Percentiles rank a stretch among this genome's conserved stretches.
Evolutionary conservation across 2,329 filamentous ascomycete genomes (phyloP).

Genomic region (Akanthomyces muscarius): DNA sequence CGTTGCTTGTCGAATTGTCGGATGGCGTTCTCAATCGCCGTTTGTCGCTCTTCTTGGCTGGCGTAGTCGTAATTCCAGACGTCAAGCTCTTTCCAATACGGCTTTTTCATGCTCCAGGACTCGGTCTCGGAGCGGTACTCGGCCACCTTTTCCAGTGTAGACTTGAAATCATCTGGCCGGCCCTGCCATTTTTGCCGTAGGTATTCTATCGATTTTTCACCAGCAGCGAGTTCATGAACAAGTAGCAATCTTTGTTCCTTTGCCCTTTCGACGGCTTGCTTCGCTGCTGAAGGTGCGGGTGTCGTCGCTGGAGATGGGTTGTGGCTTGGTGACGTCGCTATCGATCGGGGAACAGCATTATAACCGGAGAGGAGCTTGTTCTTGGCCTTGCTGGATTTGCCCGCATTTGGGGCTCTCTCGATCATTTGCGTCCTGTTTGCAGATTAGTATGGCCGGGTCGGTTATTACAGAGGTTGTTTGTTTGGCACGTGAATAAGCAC

Average conservation of each 20-base stretch:
- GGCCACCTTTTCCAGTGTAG: slow-evolving; percentile 55
- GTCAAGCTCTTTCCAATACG: slow-evolving; percentile 60
- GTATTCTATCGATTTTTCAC: slow-evolving; percentile 47
- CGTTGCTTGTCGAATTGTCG: slow-evolving; percentile 57
- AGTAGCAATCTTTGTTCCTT: slow-evolving; percentile 51
- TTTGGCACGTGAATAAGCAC: slow-evolving; percentile 18
- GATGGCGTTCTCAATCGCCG: slow-evolving; percentile 58
- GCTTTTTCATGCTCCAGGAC: slow-evolving; percentile 54
- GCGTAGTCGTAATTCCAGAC: slow-evolving; percentile 60
- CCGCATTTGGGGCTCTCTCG: slow-evolving; percentile 31
- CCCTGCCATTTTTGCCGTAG: slow-evolving; percentile 49
- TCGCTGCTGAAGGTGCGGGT: slow-evolving; percentile 46
- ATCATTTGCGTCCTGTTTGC: slow-evolving; percentile 32
- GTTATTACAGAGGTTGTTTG: background rate
- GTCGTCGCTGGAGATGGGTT: slow-evolving; percentile 52
- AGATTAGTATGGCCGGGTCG: slow-evolving; percentile 27
- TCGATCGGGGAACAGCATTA: slow-evolving; percentile 35
- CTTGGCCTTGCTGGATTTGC: slow-evolving; percentile 38
- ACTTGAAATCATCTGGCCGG: slow-evolving; percentile 50
- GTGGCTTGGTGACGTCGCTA: slow-evolving; percentile 53
- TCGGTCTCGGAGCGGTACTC: slow-evolving; percentile 45
- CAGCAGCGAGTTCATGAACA: slow-evolving; percentile 58
- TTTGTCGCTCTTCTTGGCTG: slow-evolving; percentile 50
- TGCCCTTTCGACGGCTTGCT: slow-evolving; percentile 48
- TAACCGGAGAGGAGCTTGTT: slow-evolving; percentile 40